Percentiles rank a stretch among this genome's conserved stretches.
Conservation (phyloP, 1,284 basidiomycete species). For the Ustilago curta region DNA sequence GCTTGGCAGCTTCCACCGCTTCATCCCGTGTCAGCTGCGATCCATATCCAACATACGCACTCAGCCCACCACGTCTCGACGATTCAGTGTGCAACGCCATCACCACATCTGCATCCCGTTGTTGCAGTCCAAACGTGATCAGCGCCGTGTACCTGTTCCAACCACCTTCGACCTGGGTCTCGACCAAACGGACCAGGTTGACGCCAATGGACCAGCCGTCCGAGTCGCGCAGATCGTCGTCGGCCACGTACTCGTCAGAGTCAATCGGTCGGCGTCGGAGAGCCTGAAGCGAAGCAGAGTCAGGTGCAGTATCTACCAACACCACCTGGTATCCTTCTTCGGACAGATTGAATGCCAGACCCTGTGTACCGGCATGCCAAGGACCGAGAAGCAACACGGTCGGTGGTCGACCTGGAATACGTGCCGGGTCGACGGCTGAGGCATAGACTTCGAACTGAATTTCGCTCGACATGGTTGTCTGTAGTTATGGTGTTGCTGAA, state of each 20-base stretch:
- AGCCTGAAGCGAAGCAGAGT: conserved; percentile 15
- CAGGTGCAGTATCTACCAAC: conserved; percentile 14
- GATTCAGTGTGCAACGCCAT: conserved; percentile 13
- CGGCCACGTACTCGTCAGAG: conserved; percentile 3
- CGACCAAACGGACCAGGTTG: conserved; percentile 20
- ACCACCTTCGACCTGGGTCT: conserved; percentile 10
- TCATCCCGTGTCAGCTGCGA: conserved; percentile 13
- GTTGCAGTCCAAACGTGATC: conserved; percentile 16
- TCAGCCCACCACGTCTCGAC: conserved; percentile 16
- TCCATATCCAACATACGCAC: conserved; percentile 21
- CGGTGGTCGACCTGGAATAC: conserved; percentile 27
- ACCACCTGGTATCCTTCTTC: conserved; percentile 46
- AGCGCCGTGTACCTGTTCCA: conserved; percentile 38
- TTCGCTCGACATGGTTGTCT: conserved; percentile 10
- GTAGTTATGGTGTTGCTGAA: neutral
- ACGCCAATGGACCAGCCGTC: conserved; percentile 21
- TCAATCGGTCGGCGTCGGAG: conserved; percentile 5
- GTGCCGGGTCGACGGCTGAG: conserved; percentile 14
- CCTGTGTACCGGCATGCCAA: conserved; percentile 23
- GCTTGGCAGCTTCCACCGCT: conserved; percentile 7
- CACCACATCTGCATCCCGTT: conserved; percentile 21
- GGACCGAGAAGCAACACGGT: conserved; percentile 21
- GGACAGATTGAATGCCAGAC: conserved; percentile 28
- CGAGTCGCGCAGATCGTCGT: conserved; percentile 20
- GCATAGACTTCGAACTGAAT: conserved; percentile 18